Conservation (phyloP, 139 green algal genomes). For the Zygnema circumcarinatum region DNA sequence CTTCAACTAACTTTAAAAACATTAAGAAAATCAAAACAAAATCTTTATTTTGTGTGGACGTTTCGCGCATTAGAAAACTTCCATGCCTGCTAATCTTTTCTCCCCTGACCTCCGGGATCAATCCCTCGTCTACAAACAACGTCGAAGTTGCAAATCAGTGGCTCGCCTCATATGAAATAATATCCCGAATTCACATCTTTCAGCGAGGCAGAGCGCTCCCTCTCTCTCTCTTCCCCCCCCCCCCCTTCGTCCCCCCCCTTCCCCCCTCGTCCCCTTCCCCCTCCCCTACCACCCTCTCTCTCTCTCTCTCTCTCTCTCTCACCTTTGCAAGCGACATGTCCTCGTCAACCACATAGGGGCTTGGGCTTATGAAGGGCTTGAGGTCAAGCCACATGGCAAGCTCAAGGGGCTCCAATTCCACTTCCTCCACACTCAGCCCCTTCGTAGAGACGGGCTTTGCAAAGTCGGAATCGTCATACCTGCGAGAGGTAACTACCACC, state of each 20-base stretch:
- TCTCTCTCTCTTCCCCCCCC: not conserved
- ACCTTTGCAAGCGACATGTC: constrained; percentile 65
- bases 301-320: constrained; percentile 33
- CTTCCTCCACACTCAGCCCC: constrained; percentile 48
- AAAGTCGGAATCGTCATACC: constrained; percentile 56
- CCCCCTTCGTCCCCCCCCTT: not conserved
- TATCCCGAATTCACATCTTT: too few relatives aligned
- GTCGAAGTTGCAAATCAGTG: too few relatives aligned
- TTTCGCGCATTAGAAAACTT: too few relatives aligned
- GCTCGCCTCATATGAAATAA: too few relatives aligned
- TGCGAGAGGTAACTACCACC: too few relatives aligned
- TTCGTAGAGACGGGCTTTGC: constrained; percentile 57
- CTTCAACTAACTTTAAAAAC: not conserved
- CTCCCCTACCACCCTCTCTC: not conserved
- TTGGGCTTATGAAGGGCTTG: constrained; percentile 55
- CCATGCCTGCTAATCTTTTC: too few relatives aligned
- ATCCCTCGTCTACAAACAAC: too few relatives aligned
- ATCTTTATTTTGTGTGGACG: too few relatives aligned
- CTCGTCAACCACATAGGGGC: constrained; percentile 53
- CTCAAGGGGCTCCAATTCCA: constrained; percentile 28
- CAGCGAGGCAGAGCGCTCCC: too few relatives aligned
- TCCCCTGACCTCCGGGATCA: too few relatives aligned
- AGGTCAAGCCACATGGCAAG: constrained; percentile 58
- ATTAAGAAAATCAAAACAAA: not conserved
- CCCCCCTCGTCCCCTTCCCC: not conserved